phyloP scores from a whole-genome alignment of 106 monocot genomes.

The Vanilla planifolia region DNA sequence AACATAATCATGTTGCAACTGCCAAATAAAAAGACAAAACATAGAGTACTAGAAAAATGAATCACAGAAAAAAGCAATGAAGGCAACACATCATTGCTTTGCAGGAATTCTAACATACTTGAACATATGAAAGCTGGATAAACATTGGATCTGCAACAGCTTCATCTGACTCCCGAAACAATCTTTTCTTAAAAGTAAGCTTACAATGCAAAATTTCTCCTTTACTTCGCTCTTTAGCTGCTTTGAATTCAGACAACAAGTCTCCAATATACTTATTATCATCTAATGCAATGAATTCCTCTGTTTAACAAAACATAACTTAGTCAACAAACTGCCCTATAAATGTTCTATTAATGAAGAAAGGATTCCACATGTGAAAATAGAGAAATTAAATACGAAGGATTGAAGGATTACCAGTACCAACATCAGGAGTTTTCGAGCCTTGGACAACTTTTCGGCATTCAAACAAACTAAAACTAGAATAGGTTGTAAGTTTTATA shows the following conservation, averaged over 20 bases:
- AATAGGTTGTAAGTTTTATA: conserved; percentile 86
- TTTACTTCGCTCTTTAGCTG: conserved; percentile 93
- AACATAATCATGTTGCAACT: conserved; percentile 99
- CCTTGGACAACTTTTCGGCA: conserved; percentile 88
- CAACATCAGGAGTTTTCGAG: conserved; percentile 74
- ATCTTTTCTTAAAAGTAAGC: conserved; percentile 82
- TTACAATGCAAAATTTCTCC: conserved; percentile 96
- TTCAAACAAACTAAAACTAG: conserved; percentile 98
- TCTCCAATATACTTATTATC: conserved; percentile 99
- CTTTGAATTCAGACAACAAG: conserved; percentile 84
- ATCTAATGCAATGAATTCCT: conserved; percentile 93
- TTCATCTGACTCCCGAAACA: conserved; percentile 98
- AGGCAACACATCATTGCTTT: not conserved
- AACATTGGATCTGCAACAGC: conserved; percentile 93
- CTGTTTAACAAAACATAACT: conserved; percentile 29
- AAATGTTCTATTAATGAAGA: not conserved
- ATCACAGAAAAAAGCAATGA: not conserved
- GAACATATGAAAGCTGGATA: conserved; percentile 94
- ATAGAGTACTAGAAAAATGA: not conserved
- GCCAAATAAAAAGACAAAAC: conserved; percentile 13
- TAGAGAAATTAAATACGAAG: not conserved
- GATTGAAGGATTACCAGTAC: conserved; percentile 51
- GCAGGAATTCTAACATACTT: conserved; percentile 33
- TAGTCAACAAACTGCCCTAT: not conserved
- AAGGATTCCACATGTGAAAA: too few relatives aligned